phyloP scores from a whole-genome alignment of 192 early-diverging fungal species.

The Umbelopsis ramanniana region DNA sequence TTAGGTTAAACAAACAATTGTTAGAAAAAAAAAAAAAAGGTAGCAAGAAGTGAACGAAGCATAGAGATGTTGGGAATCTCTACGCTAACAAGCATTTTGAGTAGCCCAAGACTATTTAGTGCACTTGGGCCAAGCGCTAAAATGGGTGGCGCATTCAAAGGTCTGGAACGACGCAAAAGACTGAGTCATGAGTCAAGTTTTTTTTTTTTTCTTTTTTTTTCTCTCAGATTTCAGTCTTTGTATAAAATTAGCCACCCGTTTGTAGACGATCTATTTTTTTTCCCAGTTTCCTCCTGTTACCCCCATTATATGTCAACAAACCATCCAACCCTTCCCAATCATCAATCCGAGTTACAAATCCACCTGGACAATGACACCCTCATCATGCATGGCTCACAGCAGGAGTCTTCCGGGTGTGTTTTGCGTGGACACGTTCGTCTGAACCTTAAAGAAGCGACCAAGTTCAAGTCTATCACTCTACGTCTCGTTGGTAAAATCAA shows the following conservation, averaged over 20 bases:
- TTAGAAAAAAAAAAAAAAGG: not conserved
- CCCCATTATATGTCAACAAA: not conserved
- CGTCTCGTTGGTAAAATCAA: constrained; percentile 53
- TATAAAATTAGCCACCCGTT: not conserved
- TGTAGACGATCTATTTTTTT: not conserved
- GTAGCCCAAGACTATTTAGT: too few species aligned
- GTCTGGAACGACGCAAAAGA: not conserved
- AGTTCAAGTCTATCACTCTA: constrained; percentile 53
- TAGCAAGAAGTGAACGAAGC: too few species aligned
- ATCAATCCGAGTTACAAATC: constrained; percentile 31
- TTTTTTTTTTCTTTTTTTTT: constrained; percentile 6
- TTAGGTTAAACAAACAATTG: not conserved
- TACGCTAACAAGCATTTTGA: too few species aligned
- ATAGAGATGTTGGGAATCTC: too few species aligned
- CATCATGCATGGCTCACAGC: constrained; percentile 41
- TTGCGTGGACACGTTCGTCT: constrained; percentile 57
- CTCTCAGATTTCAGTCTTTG: not conserved
- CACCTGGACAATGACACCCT: constrained; percentile 39
- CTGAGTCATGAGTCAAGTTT: constrained; percentile 9
- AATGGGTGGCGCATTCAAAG: not conserved
- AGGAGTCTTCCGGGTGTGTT: constrained; percentile 51
- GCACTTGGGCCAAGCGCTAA: too few species aligned
- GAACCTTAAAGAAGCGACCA: constrained; percentile 48
- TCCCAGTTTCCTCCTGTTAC: not conserved
- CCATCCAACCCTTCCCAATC: not conserved